phyloP scores from a whole-genome alignment of 106 monocot genomes.

The Allium fistulosum region DNA sequence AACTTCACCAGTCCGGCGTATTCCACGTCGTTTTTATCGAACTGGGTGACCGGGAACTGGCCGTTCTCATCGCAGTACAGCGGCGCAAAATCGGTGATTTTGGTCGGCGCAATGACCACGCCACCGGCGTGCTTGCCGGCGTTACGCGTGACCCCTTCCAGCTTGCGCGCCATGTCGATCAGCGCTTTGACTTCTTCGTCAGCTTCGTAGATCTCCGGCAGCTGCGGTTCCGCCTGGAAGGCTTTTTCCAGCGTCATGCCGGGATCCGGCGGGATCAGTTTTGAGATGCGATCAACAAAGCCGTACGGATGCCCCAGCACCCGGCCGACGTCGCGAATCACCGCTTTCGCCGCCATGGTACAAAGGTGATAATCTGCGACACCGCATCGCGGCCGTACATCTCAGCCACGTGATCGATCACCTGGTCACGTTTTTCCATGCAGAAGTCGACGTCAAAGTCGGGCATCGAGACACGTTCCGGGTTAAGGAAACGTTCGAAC shows the following conservation, averaged over 20 bases:
- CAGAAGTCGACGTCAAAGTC: constrained; percentile 6
- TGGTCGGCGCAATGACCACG: background rate
- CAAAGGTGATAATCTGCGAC: background rate
- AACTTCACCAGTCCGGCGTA: background rate
- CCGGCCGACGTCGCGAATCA: background rate
- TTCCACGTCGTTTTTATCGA: background rate
- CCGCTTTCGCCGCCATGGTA: background rate
- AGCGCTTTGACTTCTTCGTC: background rate
- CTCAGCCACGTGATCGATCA: background rate
- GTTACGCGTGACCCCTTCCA: background rate
- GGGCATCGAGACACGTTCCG: constrained; percentile 1
- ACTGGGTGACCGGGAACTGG: background rate
- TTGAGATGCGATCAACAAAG: background rate
- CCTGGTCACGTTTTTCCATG: background rate
- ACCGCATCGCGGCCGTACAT: background rate
- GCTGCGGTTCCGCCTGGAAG: background rate
- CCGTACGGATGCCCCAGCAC: background rate
- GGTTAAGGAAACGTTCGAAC: constrained; percentile 1
- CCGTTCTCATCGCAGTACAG: no score
- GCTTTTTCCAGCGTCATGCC: no score
- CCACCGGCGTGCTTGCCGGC: background rate
- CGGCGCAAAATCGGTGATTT: no score
- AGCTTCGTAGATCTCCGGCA: no score
- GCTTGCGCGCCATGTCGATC: background rate
- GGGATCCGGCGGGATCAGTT: no score